Conservation (phyloP, 768 basidiomycete genomes). For the Tricholoma matsutake region DNA sequence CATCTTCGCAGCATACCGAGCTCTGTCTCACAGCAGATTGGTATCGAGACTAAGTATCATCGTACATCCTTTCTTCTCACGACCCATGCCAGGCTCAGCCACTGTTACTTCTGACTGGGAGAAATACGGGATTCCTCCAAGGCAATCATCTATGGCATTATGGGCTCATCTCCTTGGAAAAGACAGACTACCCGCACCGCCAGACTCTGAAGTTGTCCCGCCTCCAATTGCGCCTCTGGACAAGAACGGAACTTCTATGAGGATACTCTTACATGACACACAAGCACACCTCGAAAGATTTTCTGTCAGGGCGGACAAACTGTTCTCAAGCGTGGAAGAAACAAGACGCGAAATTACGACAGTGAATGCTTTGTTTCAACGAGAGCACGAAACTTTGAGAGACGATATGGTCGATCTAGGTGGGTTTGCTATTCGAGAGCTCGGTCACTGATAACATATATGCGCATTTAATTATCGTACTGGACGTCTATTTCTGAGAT, state of each 20-base stretch:
- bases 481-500: conserved; percentile 2
- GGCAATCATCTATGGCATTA: conserved; percentile 35
- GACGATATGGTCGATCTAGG: conserved; percentile 56
- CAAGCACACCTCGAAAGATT: conserved; percentile 71
- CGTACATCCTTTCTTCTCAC: too few relatives aligned
- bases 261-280: conserved; percentile 71
- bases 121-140: conserved; percentile 20
- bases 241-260: conserved; percentile 66
- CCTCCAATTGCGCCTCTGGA: conserved; percentile 52
- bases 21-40: too few relatives aligned
- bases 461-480: conserved; percentile 1
- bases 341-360: conserved; percentile 50
- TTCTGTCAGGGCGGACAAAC: conserved; percentile 49
- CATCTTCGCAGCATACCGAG: neutral
- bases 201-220: conserved; percentile 13
- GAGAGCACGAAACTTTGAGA: conserved; percentile 53
- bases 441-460: conserved; percentile 11
- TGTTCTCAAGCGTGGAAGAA: conserved; percentile 48
- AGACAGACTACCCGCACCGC: conserved; percentile 28
- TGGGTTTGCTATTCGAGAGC: conserved; percentile 27
- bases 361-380: conserved; percentile 56
- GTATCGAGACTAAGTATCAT: too few relatives aligned
- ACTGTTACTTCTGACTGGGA: neutral
- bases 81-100: neutral
- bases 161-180: conserved; percentile 59